A percentile compares a stretch with the other conserved stretches of the same genome.
Conservation (phyloP, 176 grass and related monocot species). For the Lolium multiflorum region DNA sequence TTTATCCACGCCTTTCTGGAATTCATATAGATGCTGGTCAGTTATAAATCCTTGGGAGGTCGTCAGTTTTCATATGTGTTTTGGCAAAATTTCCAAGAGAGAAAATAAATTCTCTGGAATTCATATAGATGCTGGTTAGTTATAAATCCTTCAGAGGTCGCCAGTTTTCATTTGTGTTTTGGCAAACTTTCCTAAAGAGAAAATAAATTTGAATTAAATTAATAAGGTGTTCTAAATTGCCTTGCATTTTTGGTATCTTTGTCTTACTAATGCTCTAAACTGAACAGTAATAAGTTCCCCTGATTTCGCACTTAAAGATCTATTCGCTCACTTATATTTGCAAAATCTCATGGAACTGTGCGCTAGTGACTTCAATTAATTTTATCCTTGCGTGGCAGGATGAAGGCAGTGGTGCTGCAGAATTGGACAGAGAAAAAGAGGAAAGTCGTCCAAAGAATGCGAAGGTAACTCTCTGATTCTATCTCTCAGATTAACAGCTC, state of each 20-base stretch:
- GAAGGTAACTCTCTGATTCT: conserved; percentile 61
- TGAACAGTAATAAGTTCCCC: conserved; percentile 29
- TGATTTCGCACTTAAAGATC: not conserved
- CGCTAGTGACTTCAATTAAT: conserved; percentile 27
- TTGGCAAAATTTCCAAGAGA: not conserved
- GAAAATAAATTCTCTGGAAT: not conserved
- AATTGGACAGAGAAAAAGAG: conserved; percentile 94
- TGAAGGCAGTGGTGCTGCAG: conserved; percentile 54
- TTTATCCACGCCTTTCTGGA: conserved; percentile 7
- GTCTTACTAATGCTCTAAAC: conserved; percentile 1
- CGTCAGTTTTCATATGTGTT: not conserved
- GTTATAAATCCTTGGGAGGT: conserved; percentile 1
- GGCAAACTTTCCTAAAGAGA: not conserved
- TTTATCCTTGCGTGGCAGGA: conserved; percentile 49
- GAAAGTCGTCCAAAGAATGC: conserved; percentile 74
- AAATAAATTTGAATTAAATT: not conserved
- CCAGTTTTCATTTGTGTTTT: conserved; percentile 28
- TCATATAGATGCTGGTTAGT: conserved; percentile 5
- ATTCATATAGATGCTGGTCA: conserved; percentile 27
- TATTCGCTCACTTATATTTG: not conserved
- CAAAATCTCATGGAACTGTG: not conserved
- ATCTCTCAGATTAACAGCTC: conserved; percentile 19
- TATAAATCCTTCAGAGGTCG: not conserved
- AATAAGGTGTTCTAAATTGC: not conserved
- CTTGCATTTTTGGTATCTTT: conserved; percentile 17